phyloP scores from a whole-genome alignment of 2,329 filamentous ascomycete genomes.

The Lithohypha guttulata region DNA sequence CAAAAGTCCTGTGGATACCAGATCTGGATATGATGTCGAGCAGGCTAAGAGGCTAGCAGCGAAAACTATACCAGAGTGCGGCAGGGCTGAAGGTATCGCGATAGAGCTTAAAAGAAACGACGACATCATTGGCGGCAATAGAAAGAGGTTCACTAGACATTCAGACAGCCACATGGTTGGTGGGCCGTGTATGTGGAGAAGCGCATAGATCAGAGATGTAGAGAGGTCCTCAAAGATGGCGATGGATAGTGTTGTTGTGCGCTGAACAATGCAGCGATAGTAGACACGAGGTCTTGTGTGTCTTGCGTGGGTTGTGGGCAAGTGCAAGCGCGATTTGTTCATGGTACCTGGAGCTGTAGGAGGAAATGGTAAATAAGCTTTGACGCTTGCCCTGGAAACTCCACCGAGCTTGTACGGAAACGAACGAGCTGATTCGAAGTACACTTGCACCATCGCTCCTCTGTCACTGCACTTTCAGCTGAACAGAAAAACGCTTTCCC shows the following conservation, averaged over 20 bases:
- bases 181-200: too few relatives aligned
- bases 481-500: too few relatives aligned
- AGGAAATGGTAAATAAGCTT: conserved; percentile 5
- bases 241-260: too few relatives aligned
- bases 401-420: neutral
- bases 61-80: neutral
- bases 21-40: neutral
- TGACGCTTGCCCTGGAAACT: neutral
- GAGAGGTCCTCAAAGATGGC: too few relatives aligned
- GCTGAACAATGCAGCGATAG: too few relatives aligned
- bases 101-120: neutral
- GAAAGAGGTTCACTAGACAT: neutral
- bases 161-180: conserved; percentile 8
- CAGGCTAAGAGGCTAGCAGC: conserved; percentile 3
- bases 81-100: conserved; percentile 2
- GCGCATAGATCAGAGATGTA: too few relatives aligned
- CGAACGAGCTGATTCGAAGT: neutral
- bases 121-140: conserved; percentile 5
- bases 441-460: neutral
- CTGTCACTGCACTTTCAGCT: conserved; percentile 2
- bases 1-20: neutral
- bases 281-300: too few relatives aligned
- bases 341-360: neutral
- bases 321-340: neutral
- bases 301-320: neutral